A percentile compares a stretch with the other conserved stretches of the same genome.
Evolutionary conservation across 352 stramenopile species (phyloP).

Genomic region (Globisporangium paroecandrum): DNA sequence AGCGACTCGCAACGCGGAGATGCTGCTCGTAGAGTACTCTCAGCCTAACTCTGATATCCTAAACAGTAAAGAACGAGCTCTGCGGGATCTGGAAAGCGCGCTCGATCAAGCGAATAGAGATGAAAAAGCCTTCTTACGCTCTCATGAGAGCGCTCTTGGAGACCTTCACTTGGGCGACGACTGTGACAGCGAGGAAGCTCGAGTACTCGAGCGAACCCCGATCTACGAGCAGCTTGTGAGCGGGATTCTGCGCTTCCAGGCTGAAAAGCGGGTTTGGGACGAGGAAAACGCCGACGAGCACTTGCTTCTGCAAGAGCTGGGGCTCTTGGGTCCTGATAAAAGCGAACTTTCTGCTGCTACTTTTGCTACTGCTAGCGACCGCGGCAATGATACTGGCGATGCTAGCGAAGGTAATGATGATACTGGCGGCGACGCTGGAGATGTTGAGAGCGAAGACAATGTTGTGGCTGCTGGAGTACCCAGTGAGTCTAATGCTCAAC

Average conservation of each 20-base stretch:
- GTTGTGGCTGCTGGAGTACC: neutral
- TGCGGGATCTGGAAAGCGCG: neutral
- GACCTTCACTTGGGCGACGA: neutral
- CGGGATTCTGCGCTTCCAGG: constrained; percentile 4
- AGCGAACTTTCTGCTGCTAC: neutral
- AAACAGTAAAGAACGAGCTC: neutral
- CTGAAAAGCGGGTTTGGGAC: constrained; percentile 9
- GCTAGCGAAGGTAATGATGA: too few species aligned
- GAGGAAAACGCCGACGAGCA: constrained; percentile 20
- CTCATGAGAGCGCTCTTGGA: neutral
- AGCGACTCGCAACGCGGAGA: constrained; percentile 1
- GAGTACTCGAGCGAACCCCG: neutral
- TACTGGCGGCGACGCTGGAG: neutral
- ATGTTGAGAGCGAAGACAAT: neutral
- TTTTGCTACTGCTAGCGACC: neutral
- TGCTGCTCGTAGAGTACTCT: neutral
- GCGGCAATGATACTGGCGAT: neutral
- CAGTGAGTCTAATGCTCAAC: neutral
- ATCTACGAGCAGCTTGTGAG: constrained; percentile 10
- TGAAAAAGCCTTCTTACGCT: neutral
- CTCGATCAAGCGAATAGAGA: neutral
- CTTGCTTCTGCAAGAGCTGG: constrained; percentile 16
- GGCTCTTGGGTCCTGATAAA: constrained; percentile 11
- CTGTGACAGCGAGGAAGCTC: neutral
- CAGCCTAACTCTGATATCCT: neutral